These are phyloP conservation scores for Taxillus chinensis DNA, from an alignment of 164 flowering plant species.

Conservation along the genomic window DNA sequence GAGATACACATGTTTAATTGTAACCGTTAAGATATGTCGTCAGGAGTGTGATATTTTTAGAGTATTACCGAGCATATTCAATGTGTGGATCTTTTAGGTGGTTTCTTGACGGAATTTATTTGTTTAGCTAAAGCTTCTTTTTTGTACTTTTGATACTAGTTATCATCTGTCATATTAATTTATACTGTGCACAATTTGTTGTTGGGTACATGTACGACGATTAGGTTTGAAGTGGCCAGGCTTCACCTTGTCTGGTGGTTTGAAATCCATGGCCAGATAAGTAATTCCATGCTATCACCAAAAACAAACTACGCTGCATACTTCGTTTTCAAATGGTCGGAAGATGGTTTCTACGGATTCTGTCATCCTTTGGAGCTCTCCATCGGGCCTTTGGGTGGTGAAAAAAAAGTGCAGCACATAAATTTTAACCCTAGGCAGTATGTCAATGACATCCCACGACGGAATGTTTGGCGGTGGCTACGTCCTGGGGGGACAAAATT, in stretches of 20 bases:
- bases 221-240: slow-evolving; percentile 37
- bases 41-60: neutral
- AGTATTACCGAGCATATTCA: too few relatives aligned
- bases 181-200: neutral
- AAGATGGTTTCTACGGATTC: slow-evolving; percentile 11
- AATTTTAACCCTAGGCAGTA: slow-evolving; percentile 1
- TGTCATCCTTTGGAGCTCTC: slow-evolving; percentile 12
- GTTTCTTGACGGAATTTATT: too few relatives aligned
- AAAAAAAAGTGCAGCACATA: neutral
- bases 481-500: too few relatives aligned
- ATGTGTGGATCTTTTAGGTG: too few relatives aligned
- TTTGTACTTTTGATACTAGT: neutral
- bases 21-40: too few relatives aligned
- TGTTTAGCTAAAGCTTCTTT: neutral
- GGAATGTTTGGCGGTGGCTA: too few relatives aligned
- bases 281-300: slow-evolving; percentile 18
- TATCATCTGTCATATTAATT: neutral
- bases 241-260: slow-evolving; percentile 30
- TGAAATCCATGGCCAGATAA: slow-evolving; percentile 23
- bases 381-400: slow-evolving; percentile 13
- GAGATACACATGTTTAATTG: too few relatives aligned
- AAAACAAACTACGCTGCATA: slow-evolving; percentile 22
- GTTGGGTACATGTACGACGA: neutral
- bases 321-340: slow-evolving; percentile 18
- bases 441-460: too few relatives aligned